Percentiles rank a stretch among this genome's conserved stretches.
Conservation (phyloP, 306 rosid species). For the Nissolia schottii region DNA sequence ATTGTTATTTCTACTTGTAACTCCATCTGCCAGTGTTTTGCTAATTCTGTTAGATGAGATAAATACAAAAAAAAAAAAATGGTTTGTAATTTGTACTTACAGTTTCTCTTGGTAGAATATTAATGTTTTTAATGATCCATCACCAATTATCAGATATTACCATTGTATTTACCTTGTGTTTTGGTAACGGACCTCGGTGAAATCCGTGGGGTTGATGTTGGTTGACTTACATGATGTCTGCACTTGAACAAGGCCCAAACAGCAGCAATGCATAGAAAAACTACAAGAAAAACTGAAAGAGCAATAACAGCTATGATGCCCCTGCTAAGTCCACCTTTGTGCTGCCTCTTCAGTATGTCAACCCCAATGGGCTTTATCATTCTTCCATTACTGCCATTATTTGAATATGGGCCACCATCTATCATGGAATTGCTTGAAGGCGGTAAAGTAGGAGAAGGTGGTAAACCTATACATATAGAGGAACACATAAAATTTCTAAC, state of each 20-base stretch:
- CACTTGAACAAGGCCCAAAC: slow-evolving; percentile 60
- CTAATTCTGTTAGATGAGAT: neutral
- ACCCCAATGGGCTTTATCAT: slow-evolving; percentile 86
- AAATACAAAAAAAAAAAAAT: neutral
- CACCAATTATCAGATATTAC: no score
- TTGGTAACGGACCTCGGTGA: slow-evolving; percentile 49
- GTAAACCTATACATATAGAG: slow-evolving; percentile 64
- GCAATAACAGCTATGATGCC: slow-evolving; percentile 66
- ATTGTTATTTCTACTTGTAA: neutral
- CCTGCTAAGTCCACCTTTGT: slow-evolving; percentile 50
- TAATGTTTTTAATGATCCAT: slow-evolving; percentile 1
- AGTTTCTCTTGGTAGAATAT: neutral
- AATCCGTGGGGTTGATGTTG: slow-evolving; percentile 44
- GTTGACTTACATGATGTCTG: slow-evolving; percentile 42
- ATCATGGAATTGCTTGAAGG: slow-evolving; percentile 47
- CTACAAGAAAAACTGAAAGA: slow-evolving; percentile 59
- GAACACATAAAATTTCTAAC: slow-evolving; percentile 14
- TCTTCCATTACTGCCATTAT: slow-evolving; percentile 47
- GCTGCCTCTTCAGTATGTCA: slow-evolving; percentile 54
- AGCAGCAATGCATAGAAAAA: slow-evolving; percentile 59
- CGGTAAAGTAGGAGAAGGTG: slow-evolving; percentile 81
- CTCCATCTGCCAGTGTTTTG: neutral
- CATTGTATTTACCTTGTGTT: slow-evolving; percentile 64
- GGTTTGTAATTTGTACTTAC: neutral
- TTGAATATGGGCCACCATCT: slow-evolving; percentile 67